Conservation (phyloP, 306 rosid genomes). For the Senna tora region DNA sequence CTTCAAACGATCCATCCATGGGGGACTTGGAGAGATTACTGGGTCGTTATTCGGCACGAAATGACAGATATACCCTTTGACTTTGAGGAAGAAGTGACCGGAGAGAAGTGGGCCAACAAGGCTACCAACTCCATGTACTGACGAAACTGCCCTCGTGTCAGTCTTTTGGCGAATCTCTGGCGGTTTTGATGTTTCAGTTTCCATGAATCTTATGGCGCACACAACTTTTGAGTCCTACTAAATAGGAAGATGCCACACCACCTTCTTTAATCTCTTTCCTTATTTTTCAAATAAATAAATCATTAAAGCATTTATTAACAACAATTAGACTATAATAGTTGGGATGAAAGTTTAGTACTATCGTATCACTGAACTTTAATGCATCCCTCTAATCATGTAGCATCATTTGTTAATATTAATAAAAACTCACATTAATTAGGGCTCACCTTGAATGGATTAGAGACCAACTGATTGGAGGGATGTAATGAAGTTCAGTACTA, state of each 20-base stretch:
- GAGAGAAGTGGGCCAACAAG: constrained; percentile 1
- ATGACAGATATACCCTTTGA: constrained; percentile 45
- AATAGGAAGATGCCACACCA: neutral
- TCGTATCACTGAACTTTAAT: too few relatives aligned
- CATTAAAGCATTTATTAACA: too few relatives aligned
- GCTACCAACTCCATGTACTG: constrained; percentile 29
- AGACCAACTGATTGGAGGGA: too few relatives aligned
- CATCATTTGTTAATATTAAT: too few relatives aligned
- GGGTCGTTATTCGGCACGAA: neutral
- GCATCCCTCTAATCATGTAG: too few relatives aligned
- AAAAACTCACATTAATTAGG: too few relatives aligned
- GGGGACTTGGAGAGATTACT: neutral
- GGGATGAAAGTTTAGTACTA: too few relatives aligned
- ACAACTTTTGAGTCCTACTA: constrained; percentile 14
- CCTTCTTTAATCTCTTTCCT: neutral
- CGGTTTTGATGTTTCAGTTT: neutral
- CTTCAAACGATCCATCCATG: too few relatives aligned
- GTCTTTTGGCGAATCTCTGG: neutral
- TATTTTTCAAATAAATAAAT: neutral
- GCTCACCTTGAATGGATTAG: too few relatives aligned
- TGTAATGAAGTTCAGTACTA: too few relatives aligned
- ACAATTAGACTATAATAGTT: too few relatives aligned
- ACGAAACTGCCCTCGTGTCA: constrained; percentile 33
- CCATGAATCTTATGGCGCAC: neutral
- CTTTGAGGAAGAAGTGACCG: neutral